Evolutionary conservation across 2,329 filamentous ascomycete species (phyloP).

Genomic region (Penicillium sp.): DNA sequence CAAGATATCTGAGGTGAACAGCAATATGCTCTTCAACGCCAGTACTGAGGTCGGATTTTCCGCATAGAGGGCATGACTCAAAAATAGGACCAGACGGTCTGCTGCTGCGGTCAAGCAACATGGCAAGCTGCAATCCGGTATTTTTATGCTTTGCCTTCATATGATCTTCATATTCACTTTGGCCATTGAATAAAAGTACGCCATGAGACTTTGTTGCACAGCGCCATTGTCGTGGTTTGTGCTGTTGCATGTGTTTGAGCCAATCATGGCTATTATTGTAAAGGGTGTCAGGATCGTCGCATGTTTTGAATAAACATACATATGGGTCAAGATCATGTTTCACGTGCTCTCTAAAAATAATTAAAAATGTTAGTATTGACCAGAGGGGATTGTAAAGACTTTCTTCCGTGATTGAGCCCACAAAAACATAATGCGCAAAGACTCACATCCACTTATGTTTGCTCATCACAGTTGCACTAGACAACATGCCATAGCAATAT

Average conservation of each 20-base stretch:
- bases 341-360: slow-evolving; percentile 1
- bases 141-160: slow-evolving; percentile 3
- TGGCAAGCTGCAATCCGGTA: background rate
- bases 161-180: slow-evolving; percentile 6
- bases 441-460: slow-evolving; percentile 7
- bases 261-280: slow-evolving; percentile 9
- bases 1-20: slow-evolving; percentile 8
- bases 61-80: slow-evolving; percentile 9
- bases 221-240: slow-evolving; percentile 7
- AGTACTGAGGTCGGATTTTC: background rate
- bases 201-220: slow-evolving; percentile 9
- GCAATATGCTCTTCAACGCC: slow-evolving; percentile 7
- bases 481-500: slow-evolving; percentile 6
- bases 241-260: slow-evolving; percentile 10
- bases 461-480: background rate
- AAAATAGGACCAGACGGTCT: slow-evolving; percentile 6
- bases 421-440: background rate
- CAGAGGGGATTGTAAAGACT: no score
- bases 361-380: background rate
- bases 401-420: background rate
- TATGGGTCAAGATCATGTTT: slow-evolving; percentile 12
- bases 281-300: background rate
- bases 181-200: background rate
- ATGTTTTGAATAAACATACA: slow-evolving; percentile 9
- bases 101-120: background rate